phyloP scores from a whole-genome alignment of 2,329 filamentous ascomycete species.

The Erysiphe pulchra region DNA sequence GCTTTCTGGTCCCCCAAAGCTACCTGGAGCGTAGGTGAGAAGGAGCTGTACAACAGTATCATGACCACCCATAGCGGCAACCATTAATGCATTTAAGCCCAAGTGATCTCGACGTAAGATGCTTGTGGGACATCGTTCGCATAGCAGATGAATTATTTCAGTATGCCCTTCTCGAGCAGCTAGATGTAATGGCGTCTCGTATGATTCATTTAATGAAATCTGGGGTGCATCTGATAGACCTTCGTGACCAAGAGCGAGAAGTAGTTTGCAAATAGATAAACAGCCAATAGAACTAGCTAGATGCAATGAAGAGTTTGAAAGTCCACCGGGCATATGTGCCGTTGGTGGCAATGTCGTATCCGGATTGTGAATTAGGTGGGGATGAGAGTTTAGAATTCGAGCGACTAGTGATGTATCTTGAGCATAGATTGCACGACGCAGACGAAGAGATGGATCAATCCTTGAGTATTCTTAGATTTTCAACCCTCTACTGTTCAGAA shows the following conservation, averaged over 20 bases:
- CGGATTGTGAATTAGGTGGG: slow-evolving; percentile 48
- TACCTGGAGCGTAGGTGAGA: slow-evolving; percentile 27
- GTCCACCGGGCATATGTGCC: slow-evolving; percentile 16
- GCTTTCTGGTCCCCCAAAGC: not conserved
- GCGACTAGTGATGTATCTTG: slow-evolving; percentile 42
- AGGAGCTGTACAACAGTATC: slow-evolving; percentile 40
- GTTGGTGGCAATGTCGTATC: slow-evolving; percentile 26
- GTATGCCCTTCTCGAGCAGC: slow-evolving; percentile 44
- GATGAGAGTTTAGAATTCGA: slow-evolving; percentile 53
- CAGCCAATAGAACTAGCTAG: slow-evolving; percentile 52
- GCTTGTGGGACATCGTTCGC: slow-evolving; percentile 27
- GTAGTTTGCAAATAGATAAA: slow-evolving; percentile 37
- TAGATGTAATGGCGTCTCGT: slow-evolving; percentile 62
- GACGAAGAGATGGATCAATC: slow-evolving; percentile 53
- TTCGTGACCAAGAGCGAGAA: slow-evolving; percentile 43
- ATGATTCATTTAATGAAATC: slow-evolving; percentile 51
- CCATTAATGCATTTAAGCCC: slow-evolving; percentile 49
- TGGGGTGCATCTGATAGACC: slow-evolving; percentile 20
- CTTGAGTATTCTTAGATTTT: slow-evolving; percentile 15
- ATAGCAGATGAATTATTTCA: slow-evolving; percentile 47
- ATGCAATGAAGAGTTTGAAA: slow-evolving; percentile 66
- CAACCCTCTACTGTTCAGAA: not conserved
- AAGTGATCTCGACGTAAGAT: slow-evolving; percentile 31
- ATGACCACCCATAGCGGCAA: slow-evolving; percentile 31
- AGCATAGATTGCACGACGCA: slow-evolving; percentile 61